Conservation (phyloP, 73 alveolate genomes). For the Tetrahymena malaccensis region DNA sequence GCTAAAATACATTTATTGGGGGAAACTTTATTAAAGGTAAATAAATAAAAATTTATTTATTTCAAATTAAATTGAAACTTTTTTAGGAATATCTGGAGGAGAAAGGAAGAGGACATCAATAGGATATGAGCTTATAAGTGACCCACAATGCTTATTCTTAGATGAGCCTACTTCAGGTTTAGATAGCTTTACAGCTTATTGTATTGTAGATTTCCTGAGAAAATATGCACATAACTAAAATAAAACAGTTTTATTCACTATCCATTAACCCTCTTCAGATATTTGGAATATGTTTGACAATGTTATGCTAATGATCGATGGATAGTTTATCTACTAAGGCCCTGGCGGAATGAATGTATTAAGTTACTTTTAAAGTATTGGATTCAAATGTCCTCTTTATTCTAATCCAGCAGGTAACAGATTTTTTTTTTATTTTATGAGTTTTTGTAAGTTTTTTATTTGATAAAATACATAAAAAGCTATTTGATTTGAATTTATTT, state of each 20-base stretch:
- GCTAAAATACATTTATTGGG: neutral
- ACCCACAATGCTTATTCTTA: neutral
- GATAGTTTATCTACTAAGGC: slow-evolving; percentile 34
- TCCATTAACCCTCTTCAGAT: slow-evolving; percentile 45
- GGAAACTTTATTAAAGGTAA: neutral
- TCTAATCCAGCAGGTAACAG: slow-evolving; percentile 11
- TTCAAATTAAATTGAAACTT: no score
- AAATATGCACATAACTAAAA: slow-evolving; percentile 3
- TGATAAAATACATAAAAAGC: no score
- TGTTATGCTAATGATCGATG: slow-evolving; percentile 42
- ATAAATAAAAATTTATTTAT: no score
- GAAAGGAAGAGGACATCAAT: neutral
- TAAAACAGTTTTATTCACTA: slow-evolving; percentile 34
- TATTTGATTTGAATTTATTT: no score
- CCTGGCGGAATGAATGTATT: neutral
- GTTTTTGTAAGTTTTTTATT: no score
- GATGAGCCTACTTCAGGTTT: neutral
- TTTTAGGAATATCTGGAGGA: neutral
- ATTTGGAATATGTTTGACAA: slow-evolving; percentile 41
- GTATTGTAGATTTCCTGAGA: neutral
- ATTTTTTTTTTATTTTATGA: no score
- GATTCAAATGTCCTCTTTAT: slow-evolving; percentile 14
- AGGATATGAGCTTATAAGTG: neutral
- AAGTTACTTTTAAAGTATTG: neutral
- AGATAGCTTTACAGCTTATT: neutral